Base-by-base conservation (phyloP, 345 rosid genomes). In the Gossypium raimondii region DNA sequence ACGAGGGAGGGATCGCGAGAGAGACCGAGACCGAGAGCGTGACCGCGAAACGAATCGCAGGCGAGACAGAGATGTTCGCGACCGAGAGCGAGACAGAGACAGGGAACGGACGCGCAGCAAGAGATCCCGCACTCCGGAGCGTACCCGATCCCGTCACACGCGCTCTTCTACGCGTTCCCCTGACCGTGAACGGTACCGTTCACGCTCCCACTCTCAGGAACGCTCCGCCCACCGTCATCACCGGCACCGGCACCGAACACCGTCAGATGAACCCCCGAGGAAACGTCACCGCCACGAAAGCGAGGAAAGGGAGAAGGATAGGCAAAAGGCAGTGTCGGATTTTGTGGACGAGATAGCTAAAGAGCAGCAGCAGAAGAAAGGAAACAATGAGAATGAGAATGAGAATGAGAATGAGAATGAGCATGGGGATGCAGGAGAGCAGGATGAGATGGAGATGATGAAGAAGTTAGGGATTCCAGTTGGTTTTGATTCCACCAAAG, bases 381-480 rank as follows among this genome's bases (percentile, higher is more conserved):
- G 77, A 24, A 80, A 63, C 59, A 56, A 48, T 6, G 41, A 22
- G 13, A 80, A 50, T 59, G 82, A 73, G 45, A 80, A 48, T 59
- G 82, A 73, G 45, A 80, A 48, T 59, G 82, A 73, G 45, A 73
- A 72, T 44, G 86, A 73, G 47, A 71, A 72, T 67, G 86, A 82
- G 77, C 84, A 92, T 72, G 77, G 50, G 7, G 84, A 57, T 25
- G 86, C 2, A 3, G 76, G 76, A 51, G 89, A 82, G 56, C 86
- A 83, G 78, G 87, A 89, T 69, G 95, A 90, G 81, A 67, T 88
- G 9, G 97, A 93, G 86, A 87, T 92, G 92, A 93, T 96, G 98
- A 92, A 85, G 92, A 90, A 87, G 78, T 74, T 96, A 13, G 97
- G 99, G 80, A 93, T 96, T 79, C 99, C 97, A 0, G 84, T 82